Conservation (phyloP, 371 early-diverging fungal genomes). For the Circinella umbellata region DNA sequence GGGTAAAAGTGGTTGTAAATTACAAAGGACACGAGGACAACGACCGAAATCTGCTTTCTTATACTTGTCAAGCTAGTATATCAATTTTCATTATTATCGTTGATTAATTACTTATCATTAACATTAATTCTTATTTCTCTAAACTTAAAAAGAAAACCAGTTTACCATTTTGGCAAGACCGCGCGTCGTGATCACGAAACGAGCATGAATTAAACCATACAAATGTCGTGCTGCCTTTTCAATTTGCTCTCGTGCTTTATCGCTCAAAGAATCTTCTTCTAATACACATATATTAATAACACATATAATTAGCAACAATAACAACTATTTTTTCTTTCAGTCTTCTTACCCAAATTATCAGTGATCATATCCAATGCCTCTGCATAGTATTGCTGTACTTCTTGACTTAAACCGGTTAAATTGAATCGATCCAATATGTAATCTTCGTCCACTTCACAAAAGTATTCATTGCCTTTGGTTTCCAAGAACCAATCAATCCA, state of each 20-base stretch:
- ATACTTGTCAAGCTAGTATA: conserved; percentile 77
- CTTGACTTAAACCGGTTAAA: conserved; percentile 85
- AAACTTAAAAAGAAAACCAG: not conserved
- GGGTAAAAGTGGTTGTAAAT: conserved; percentile 83
- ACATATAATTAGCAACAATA: too few relatives aligned
- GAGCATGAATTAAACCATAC: conserved; percentile 93
- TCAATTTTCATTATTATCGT: too few relatives aligned
- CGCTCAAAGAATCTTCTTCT: conserved; percentile 71
- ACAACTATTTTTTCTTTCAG: too few relatives aligned
- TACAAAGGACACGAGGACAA: conserved; percentile 94
- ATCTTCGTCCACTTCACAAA: conserved; percentile 95
- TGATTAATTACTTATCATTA: too few relatives aligned
- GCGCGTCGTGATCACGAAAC: conserved; percentile 87
- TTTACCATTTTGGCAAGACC: conserved; percentile 88
- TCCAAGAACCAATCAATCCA: conserved; percentile 87
- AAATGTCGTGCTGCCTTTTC: conserved; percentile 84
- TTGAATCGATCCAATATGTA: conserved; percentile 97
- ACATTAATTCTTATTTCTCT: too few relatives aligned
- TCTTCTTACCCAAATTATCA: conserved; percentile 68
- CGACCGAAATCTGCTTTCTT: conserved; percentile 92
- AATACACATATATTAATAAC: not conserved
- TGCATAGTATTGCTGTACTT: conserved; percentile 79
- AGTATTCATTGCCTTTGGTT: conserved; percentile 90
- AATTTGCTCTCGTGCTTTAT: conserved; percentile 72
- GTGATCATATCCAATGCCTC: conserved; percentile 94